Base-by-base conservation (phyloP, 202 grass and related monocot genomes). In the Bolboschoenoplectus hybrid region DNA sequence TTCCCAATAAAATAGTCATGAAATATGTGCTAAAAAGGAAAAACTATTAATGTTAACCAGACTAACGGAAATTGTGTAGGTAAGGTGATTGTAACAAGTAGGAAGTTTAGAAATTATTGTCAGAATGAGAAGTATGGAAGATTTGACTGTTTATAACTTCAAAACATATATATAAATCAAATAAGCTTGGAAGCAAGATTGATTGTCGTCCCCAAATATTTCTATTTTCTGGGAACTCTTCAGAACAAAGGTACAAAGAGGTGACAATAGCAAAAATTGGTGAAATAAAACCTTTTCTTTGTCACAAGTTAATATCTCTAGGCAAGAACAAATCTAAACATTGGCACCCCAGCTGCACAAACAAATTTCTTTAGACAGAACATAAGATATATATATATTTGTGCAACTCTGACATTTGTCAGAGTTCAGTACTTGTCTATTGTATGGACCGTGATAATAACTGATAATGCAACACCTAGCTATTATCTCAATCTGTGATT, bases 381-480 rank as follows among this genome's bases (percentile, higher is more conserved):
- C 68, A 55, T 35, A 35, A 76, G 43, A 53, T 26, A 26, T 26
- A 26, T 26, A 26, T 26, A 26, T 26, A 26, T 53, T 55, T 53
- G 46, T 35, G 9, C 46, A 75, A 52, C 72, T 75, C 19, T 51
- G 47, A 75, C 49, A 76, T 7, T 26, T 76, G 20, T 76, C 73
- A 53, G 11, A 36, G 26, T 0, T 53, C 47, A 14, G 47, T 53
- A 53, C 73, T 76, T 52, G 0, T 26, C 26, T 2, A 35, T 55
- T 43, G 10, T 52, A 14, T 16, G 49, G 73, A 3, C 73, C 73
- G 47, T 53, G 20, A 53, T 6, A 53, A 53, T 14, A 26, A 26
- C 26, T 26, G 26, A 26, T 26, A 26, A 26, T 26, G 26, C 72
- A 52, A 47, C 72, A 52, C 47, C 72, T 75, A 7, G 20, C 9